A percentile compares a stretch with the other conserved stretches of the same genome.
phyloP scores from a whole-genome alignment of 345 rosid species.

The Populus alba region DNA sequence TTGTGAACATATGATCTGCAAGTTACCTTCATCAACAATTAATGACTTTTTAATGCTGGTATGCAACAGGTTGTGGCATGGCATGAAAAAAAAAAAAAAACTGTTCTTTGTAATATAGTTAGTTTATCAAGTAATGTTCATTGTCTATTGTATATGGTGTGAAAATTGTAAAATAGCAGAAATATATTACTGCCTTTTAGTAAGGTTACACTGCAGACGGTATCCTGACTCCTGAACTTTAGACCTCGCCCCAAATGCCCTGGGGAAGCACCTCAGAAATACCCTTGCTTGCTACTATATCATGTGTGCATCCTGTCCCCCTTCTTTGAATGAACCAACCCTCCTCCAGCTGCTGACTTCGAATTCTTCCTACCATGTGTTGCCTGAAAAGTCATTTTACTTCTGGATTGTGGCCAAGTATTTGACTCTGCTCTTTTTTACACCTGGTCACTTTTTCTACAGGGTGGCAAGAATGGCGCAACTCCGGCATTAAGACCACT shows the following conservation, averaged over 20 bases:
- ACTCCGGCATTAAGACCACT: conserved; percentile 57
- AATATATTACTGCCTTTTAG: neutral
- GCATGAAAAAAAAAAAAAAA: neutral
- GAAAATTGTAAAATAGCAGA: neutral
- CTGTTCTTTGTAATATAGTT: neutral
- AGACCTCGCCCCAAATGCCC: neutral
- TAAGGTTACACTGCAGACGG: neutral
- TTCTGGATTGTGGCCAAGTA: neutral
- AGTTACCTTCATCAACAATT: neutral
- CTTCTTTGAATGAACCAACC: neutral
- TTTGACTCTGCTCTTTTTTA: neutral
- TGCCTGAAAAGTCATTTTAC: neutral
- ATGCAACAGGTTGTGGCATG: neutral
- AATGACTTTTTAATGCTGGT: neutral
- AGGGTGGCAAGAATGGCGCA: conserved; percentile 44
- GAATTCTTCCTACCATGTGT: neutral
- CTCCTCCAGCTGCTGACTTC: neutral
- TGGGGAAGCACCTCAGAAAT: neutral
- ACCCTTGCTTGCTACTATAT: neutral
- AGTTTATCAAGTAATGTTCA: neutral
- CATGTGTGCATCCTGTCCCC: neutral
- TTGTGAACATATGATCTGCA: neutral
- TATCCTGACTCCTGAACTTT: neutral
- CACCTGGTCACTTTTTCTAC: conserved; percentile 8
- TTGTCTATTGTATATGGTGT: neutral